Evolutionary conservation across 805 yeast species (phyloP).

Genomic region (Candida ipomoeae): DNA sequence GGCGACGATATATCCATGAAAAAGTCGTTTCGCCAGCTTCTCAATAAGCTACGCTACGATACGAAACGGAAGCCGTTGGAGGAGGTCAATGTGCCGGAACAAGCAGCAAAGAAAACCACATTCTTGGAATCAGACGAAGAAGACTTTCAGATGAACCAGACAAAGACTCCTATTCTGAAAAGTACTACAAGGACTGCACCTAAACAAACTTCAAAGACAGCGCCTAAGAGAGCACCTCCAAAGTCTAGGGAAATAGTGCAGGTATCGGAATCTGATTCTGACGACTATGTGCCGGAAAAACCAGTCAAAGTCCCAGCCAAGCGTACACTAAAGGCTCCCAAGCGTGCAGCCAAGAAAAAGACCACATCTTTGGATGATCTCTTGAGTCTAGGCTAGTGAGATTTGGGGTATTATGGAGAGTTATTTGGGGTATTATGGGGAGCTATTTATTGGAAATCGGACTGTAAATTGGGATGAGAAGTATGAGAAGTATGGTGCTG

Average conservation of each 20-base stretch:
- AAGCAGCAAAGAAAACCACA: not conserved
- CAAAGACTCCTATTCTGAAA: too few species aligned
- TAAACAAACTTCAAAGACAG: not conserved
- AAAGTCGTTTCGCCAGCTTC: conserved; percentile 15
- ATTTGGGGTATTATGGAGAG: too few species aligned
- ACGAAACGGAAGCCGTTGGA: conserved; percentile 8
- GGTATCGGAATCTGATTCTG: not conserved
- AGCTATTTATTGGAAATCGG: too few species aligned
- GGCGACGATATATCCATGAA: conserved; percentile 22
- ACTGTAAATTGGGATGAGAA: too few species aligned
- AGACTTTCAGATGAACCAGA: not conserved
- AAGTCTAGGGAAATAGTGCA: not conserved
- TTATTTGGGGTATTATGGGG: too few species aligned
- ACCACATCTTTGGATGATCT: conserved; percentile 11
- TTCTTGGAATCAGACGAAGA: conserved; percentile 1
- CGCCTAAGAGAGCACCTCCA: not conserved
- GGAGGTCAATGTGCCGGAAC: not conserved
- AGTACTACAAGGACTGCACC: too few species aligned
- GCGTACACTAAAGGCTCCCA: not conserved
- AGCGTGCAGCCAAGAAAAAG: conserved; percentile 6
- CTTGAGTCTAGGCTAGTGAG: conserved; percentile 10
- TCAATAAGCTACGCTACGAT: conserved; percentile 16
- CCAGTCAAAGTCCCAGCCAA: not conserved
- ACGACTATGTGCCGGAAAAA: not conserved
- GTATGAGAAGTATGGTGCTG: too few species aligned